Conservation (phyloP, 2,329 filamentous ascomycete genomes). For the Apiospora rasikravindrae region DNA sequence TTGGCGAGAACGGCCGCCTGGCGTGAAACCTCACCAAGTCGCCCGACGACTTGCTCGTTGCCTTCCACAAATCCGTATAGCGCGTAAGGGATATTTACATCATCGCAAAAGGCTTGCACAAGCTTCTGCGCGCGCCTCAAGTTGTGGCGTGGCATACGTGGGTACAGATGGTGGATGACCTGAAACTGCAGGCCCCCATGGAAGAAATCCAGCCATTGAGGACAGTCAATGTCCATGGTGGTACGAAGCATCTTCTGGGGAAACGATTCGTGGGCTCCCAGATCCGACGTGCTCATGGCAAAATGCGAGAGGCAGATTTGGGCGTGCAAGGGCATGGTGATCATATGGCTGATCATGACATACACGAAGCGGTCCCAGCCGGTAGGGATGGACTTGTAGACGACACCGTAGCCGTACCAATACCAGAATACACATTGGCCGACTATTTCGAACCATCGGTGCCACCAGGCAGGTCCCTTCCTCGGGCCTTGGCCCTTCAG, state of each 20-base stretch:
- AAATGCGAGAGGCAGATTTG: conserved; percentile 94
- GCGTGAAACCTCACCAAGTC: conserved; percentile 77
- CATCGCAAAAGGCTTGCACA: conserved; percentile 80
- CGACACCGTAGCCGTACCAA: conserved; percentile 83
- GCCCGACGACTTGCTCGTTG: conserved; percentile 79
- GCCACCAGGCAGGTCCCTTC: conserved; percentile 82
- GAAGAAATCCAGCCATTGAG: conserved; percentile 85
- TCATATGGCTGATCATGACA: conserved; percentile 79
- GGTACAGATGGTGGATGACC: conserved; percentile 85
- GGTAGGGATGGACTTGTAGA: conserved; percentile 75
- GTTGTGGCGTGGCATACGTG: conserved; percentile 84
- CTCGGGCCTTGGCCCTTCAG: conserved; percentile 71
- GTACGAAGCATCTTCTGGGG: conserved; percentile 90
- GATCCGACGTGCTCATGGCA: conserved; percentile 88
- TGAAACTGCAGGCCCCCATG: conserved; percentile 91
- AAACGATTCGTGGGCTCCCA: conserved; percentile 85
- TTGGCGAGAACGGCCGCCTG: conserved; percentile 80
- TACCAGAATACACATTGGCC: conserved; percentile 84
- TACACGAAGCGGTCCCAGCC: conserved; percentile 74
- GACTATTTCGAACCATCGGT: conserved; percentile 77
- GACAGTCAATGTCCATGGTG: conserved; percentile 92
- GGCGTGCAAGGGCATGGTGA: conserved; percentile 81
- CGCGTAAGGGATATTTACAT: conserved; percentile 83
- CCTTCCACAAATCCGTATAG: conserved; percentile 85
- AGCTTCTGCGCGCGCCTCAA: conserved; percentile 75